phyloP scores from a whole-genome alignment of 1,284 basidiomycete species.

The Trametes hirsuta region DNA sequence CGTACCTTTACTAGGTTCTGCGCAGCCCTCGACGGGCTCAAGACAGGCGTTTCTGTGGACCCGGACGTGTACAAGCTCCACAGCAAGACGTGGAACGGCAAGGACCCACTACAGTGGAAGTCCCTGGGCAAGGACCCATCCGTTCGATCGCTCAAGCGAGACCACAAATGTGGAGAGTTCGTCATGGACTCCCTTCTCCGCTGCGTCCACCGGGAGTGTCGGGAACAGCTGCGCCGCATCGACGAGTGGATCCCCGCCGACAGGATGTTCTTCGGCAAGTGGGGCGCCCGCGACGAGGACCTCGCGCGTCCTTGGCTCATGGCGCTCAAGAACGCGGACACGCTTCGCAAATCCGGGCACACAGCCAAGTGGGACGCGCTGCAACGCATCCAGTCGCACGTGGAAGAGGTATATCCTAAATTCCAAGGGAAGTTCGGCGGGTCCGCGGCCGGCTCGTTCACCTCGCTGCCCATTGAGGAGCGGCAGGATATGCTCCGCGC shows the following conservation, averaged over 20 bases:
- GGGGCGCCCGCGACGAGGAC: conserved; percentile 34
- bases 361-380: conserved; percentile 30
- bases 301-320: conserved; percentile 44
- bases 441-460: conserved; percentile 35
- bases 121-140: conserved; percentile 27
- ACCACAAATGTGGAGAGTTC: conserved; percentile 33
- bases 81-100: conserved; percentile 7
- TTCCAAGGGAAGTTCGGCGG: neutral
- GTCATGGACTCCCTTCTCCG: conserved; percentile 53
- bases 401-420: conserved; percentile 31
- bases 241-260: conserved; percentile 27
- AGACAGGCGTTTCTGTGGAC: conserved; percentile 57
- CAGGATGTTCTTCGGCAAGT: conserved; percentile 25
- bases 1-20: conserved; percentile 50
- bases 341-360: conserved; percentile 7
- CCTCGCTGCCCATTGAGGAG: conserved; percentile 44
- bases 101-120: conserved; percentile 40
- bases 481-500: conserved; percentile 51
- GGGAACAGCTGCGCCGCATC: conserved; percentile 27
- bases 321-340: conserved; percentile 30
- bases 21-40: conserved; percentile 59
- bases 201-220: conserved; percentile 32
- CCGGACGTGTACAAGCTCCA: conserved; percentile 33
- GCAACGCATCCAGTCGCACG: conserved; percentile 32
- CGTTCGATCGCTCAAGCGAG: neutral